A percentile compares a stretch with the other conserved stretches of the same genome.
phyloP scores from a whole-genome alignment of 805 yeast genomes.

The Metschnikowia colocasiae region DNA sequence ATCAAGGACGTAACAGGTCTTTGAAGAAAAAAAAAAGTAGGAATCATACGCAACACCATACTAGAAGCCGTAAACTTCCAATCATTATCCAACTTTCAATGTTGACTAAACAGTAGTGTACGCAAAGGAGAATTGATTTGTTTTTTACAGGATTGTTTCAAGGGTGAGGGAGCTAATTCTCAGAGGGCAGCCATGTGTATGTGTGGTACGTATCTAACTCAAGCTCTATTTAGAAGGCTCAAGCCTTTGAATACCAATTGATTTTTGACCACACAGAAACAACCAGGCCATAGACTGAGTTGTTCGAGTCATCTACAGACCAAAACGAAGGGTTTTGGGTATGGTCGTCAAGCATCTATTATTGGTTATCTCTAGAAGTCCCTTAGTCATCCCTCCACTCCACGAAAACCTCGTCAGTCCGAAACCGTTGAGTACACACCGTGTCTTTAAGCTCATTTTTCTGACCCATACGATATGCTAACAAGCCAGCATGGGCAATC shows the following conservation, averaged over 20 bases:
- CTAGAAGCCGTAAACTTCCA: too few relatives aligned
- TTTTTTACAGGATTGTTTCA: background rate
- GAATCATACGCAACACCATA: too few relatives aligned
- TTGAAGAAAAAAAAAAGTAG: too few relatives aligned
- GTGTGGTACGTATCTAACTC: constrained; percentile 21
- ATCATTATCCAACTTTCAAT: too few relatives aligned
- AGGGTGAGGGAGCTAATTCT: background rate
- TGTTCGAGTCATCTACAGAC: constrained; percentile 13
- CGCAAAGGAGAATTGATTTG: too few relatives aligned
- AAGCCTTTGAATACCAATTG: constrained; percentile 12
- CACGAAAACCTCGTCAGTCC: constrained; percentile 91
- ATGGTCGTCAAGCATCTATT: background rate
- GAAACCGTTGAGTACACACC: constrained; percentile 86
- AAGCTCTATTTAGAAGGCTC: background rate
- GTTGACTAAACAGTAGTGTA: too few relatives aligned
- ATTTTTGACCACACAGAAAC: constrained; percentile 17
- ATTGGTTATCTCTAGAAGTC: too few relatives aligned
- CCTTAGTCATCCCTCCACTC: constrained; percentile 72
- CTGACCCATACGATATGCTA: constrained; percentile 81
- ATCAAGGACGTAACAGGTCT: too few relatives aligned
- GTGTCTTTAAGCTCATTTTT: constrained; percentile 59
- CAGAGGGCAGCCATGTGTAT: background rate
- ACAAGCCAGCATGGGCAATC: constrained; percentile 97
- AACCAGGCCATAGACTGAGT: constrained; percentile 1
- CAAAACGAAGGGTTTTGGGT: background rate